Evolutionary conservation across 371 early-diverging fungal species (phyloP).

Genomic region (Mucor piriformis): DNA sequence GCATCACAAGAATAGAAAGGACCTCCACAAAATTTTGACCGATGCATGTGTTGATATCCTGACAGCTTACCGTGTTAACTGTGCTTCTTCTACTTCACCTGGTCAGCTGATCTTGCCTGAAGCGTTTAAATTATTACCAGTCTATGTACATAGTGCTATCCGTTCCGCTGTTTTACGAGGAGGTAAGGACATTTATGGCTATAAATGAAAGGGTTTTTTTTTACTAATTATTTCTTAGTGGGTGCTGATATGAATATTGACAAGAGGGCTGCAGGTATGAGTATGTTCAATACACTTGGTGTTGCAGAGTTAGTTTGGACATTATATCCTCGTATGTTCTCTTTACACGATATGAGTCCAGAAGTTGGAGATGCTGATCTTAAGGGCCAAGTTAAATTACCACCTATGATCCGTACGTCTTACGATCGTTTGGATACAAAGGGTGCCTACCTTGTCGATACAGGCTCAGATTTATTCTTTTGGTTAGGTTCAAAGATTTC

Average conservation of each 20-base stretch:
- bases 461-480: conserved; percentile 75
- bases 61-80: conserved; percentile 90
- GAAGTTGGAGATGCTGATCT: conserved; percentile 45
- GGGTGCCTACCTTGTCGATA: conserved; percentile 86
- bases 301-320: conserved; percentile 75
- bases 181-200: too few relatives aligned
- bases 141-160: conserved; percentile 82
- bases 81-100: conserved; percentile 85
- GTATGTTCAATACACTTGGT: conserved; percentile 72
- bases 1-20: conserved; percentile 68
- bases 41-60: conserved; percentile 88
- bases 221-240: conserved; percentile 24
- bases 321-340: conserved; percentile 86
- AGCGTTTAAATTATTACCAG: conserved; percentile 92
- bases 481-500: conserved; percentile 87
- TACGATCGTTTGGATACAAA: conserved; percentile 72
- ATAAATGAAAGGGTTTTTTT: background rate
- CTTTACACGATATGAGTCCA: conserved; percentile 65
- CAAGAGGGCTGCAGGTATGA: conserved; percentile 78
- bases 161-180: conserved; percentile 80
- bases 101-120: conserved; percentile 97
- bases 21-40: conserved; percentile 83
- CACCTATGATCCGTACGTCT: conserved; percentile 77
- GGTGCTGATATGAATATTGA: conserved; percentile 73
- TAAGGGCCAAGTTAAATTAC: conserved; percentile 56